Percentiles rank a stretch among this genome's conserved stretches.
Conservation (phyloP, 495 filamentous ascomycete genomes). For the Penicillium malachiteum region DNA sequence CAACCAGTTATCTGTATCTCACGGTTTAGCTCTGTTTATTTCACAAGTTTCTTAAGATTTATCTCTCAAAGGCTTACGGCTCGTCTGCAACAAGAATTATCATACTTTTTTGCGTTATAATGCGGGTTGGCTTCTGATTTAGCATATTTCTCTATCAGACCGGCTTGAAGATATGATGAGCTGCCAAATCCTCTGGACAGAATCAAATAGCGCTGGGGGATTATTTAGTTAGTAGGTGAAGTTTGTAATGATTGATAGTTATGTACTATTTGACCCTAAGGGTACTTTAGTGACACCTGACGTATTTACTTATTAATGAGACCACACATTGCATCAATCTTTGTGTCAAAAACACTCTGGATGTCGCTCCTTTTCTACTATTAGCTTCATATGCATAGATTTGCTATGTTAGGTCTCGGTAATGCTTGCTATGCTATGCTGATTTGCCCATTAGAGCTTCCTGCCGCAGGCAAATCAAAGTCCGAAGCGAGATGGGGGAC, state of each 20-base stretch:
- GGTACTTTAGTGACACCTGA: conserved; percentile 45
- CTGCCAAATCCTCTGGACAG: conserved; percentile 66
- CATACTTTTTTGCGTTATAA: conserved; percentile 36
- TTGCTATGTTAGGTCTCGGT: no score
- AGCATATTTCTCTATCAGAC: conserved; percentile 39
- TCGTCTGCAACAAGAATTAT: conserved; percentile 51
- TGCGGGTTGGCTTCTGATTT: conserved; percentile 13
- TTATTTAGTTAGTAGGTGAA: not conserved
- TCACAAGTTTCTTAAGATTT: not conserved
- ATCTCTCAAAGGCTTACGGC: conserved; percentile 34
- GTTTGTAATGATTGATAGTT: conserved; percentile 32
- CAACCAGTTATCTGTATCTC: conserved; percentile 49
- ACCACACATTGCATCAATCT: conserved; percentile 51
- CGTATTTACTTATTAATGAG: conserved; percentile 55
- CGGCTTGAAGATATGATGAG: conserved; percentile 56
- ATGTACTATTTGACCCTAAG: conserved; percentile 31
- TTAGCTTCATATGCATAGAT: no score
- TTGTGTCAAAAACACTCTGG: conserved; percentile 47
- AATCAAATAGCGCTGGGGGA: conserved; percentile 49
- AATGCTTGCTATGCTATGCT: conserved; percentile 28
- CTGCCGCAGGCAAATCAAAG: conserved; percentile 20
- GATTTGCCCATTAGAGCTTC: conserved; percentile 35
- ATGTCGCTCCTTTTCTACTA: conserved; percentile 4
- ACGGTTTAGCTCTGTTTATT: not conserved
- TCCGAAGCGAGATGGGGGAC: conserved; percentile 25